Conservation (phyloP, 345 rosid genomes). For the Lepidium didymum region DNA sequence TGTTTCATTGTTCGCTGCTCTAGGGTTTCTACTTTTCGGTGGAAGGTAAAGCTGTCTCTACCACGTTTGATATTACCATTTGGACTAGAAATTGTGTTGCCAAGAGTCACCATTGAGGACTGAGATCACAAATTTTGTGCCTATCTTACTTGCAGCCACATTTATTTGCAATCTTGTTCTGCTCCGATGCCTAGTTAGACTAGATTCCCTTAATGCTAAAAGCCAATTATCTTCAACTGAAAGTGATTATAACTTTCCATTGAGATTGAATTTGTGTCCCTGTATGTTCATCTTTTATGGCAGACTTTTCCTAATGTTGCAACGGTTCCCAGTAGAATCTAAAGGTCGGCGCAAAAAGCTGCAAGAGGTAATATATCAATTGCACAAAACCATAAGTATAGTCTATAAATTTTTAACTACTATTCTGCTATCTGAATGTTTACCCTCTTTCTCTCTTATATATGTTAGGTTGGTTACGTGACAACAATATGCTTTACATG, state of each 20-base stretch:
- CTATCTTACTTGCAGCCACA: neutral
- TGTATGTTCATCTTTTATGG: constrained; percentile 18
- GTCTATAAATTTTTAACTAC: neutral
- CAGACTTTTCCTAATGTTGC: constrained; percentile 92
- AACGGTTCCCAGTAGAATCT: constrained; percentile 92
- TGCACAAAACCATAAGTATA: neutral
- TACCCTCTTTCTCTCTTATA: neutral
- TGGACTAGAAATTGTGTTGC: neutral
- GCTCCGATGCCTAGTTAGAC: neutral
- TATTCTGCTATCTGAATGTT: neutral
- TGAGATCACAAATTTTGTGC: neutral
- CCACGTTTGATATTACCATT: neutral
- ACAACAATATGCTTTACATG: constrained; percentile 85
- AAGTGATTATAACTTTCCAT: neutral
- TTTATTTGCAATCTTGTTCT: constrained; percentile 1
- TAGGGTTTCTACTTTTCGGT: constrained; percentile 84
- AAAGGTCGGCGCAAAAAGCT: constrained; percentile 88
- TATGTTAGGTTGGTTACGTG: constrained; percentile 86
- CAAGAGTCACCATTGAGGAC: neutral
- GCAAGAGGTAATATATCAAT: constrained; percentile 56
- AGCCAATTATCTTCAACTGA: neutral
- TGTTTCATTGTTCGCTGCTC: constrained; percentile 75
- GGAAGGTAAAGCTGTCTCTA: constrained; percentile 55
- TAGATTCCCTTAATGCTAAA: neutral
- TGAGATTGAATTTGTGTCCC: neutral